phyloP scores from a whole-genome alignment of 2,329 filamentous ascomycete genomes.

The Sarocladium oryzae region DNA sequence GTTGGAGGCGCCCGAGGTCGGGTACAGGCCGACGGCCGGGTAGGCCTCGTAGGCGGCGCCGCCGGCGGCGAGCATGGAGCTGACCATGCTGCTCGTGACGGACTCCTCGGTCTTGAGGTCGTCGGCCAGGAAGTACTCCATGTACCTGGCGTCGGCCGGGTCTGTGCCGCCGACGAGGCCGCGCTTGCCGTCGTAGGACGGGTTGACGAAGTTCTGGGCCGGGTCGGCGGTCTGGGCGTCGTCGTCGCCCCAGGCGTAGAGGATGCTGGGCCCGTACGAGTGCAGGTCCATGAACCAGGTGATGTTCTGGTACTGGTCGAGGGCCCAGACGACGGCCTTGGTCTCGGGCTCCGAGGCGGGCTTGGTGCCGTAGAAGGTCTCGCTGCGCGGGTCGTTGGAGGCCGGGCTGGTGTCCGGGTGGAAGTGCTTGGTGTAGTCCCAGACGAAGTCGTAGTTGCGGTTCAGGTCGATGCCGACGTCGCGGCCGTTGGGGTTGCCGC shows the following conservation, averaged over 20 bases:
- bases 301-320: constrained; percentile 41
- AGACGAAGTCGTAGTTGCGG: constrained; percentile 47
- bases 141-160: constrained; percentile 24
- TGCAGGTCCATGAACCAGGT: constrained; percentile 50
- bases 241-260: constrained; percentile 49
- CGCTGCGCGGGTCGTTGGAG: constrained; percentile 27
- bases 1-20: constrained; percentile 35
- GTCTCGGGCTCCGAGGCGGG: constrained; percentile 47
- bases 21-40: constrained; percentile 33
- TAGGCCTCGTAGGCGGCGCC: constrained; percentile 28
- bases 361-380: constrained; percentile 40
- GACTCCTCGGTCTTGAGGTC: constrained; percentile 25
- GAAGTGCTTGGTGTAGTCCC: constrained; percentile 42
- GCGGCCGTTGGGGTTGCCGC: constrained; percentile 16
- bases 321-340: constrained; percentile 42
- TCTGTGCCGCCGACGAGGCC: constrained; percentile 33
- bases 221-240: constrained; percentile 37
- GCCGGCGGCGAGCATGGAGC: constrained; percentile 27
- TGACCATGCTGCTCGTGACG: constrained; percentile 25
- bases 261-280: constrained; percentile 39
- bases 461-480: constrained; percentile 42
- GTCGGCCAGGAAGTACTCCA: constrained; percentile 30
- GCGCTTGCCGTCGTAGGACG: constrained; percentile 39
- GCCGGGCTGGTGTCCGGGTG: constrained; percentile 30
- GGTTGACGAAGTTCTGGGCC: constrained; percentile 43